Conservation (phyloP, 805 yeast genomes). For the Yarrowia sp. region DNA sequence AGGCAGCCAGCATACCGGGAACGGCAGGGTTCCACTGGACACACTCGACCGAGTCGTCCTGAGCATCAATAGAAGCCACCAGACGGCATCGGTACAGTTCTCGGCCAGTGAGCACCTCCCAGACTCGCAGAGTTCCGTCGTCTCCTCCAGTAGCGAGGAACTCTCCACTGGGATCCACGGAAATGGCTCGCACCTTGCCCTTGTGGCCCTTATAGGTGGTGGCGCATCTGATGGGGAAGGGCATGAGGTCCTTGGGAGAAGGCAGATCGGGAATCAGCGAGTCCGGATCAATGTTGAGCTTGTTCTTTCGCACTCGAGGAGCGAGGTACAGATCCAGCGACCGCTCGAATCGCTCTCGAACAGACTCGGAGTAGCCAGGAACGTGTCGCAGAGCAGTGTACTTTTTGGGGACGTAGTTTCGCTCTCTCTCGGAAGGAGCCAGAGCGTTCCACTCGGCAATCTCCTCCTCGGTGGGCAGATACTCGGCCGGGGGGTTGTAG, state of each 20-base stretch:
- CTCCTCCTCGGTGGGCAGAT: slow-evolving; percentile 81
- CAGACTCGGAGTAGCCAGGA: slow-evolving; percentile 85
- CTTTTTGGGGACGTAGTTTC: slow-evolving; percentile 82
- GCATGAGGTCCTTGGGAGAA: slow-evolving; percentile 93
- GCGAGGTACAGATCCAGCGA: slow-evolving; percentile 93
- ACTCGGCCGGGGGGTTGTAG: slow-evolving; percentile 97
- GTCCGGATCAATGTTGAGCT: slow-evolving; percentile 93
- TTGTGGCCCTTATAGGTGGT: slow-evolving; percentile 83
- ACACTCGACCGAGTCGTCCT: slow-evolving; percentile 79
- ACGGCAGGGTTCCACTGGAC: slow-evolving; percentile 87
- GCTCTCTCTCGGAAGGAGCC: slow-evolving; percentile 80
- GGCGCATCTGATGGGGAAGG: slow-evolving; percentile 92
- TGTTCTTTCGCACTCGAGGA: slow-evolving; percentile 91
- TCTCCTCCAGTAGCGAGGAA: slow-evolving; percentile 99
- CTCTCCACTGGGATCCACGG: slow-evolving; percentile 86
- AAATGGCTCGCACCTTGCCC: slow-evolving; percentile 79
- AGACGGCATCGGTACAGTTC: slow-evolving; percentile 69
- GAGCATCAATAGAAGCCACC: slow-evolving; percentile 51
- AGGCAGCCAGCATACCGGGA: slow-evolving; percentile 78
- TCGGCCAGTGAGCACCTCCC: slow-evolving; percentile 96
- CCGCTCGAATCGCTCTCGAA: slow-evolving; percentile 93
- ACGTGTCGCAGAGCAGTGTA: slow-evolving; percentile 84
- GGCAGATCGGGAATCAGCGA: slow-evolving; percentile 95
- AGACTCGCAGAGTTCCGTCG: slow-evolving; percentile 93
- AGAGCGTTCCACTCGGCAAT: slow-evolving; percentile 68